A percentile compares a stretch with the other conserved stretches of the same genome.
Conservation (phyloP, 768 basidiomycete genomes). For the Pleurotus ostreatus region DNA sequence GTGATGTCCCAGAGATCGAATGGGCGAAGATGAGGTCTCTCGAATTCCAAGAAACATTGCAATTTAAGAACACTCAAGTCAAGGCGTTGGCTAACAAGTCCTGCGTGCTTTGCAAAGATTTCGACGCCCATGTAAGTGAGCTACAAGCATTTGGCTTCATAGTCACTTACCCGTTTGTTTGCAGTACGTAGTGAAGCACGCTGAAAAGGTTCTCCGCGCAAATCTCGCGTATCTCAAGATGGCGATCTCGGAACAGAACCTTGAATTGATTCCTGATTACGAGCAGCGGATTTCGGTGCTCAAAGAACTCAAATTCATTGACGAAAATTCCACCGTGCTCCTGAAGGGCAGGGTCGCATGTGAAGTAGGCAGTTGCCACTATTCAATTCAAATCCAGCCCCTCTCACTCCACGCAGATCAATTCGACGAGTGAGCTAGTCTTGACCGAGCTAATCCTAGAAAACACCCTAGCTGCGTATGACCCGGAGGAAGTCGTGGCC, state of each 20-base stretch:
- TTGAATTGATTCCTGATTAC: conserved; percentile 95
- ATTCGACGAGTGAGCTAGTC: conserved; percentile 95
- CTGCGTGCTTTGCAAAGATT: conserved; percentile 63
- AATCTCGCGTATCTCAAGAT: conserved; percentile 78
- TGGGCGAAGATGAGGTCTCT: conserved; percentile 82
- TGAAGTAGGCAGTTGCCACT: conserved; percentile 54
- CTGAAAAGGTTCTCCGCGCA: conserved; percentile 65
- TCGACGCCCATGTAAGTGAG: conserved; percentile 69
- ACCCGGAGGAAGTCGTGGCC: conserved; percentile 95
- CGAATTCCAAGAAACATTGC: conserved; percentile 86
- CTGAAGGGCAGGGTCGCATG: conserved; percentile 98
- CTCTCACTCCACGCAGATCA: conserved; percentile 59
- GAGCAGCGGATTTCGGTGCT: conserved; percentile 91
- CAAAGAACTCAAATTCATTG: conserved; percentile 88
- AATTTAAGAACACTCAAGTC: conserved; percentile 47
- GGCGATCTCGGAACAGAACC: conserved; percentile 92
- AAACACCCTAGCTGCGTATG: conserved; percentile 86
- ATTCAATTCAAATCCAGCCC: neutral
- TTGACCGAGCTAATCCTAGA: conserved; percentile 96
- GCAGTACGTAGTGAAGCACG: conserved; percentile 77
- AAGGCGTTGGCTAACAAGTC: conserved; percentile 35
- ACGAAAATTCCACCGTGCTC: conserved; percentile 92
- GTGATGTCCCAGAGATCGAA: conserved; percentile 67
- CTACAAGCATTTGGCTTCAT: neutral
- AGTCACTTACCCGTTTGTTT: neutral